These are phyloP conservation scores for Hanseniaspora mollemarum DNA, from an alignment of 805 yeast species.

Conservation along the genomic window DNA sequence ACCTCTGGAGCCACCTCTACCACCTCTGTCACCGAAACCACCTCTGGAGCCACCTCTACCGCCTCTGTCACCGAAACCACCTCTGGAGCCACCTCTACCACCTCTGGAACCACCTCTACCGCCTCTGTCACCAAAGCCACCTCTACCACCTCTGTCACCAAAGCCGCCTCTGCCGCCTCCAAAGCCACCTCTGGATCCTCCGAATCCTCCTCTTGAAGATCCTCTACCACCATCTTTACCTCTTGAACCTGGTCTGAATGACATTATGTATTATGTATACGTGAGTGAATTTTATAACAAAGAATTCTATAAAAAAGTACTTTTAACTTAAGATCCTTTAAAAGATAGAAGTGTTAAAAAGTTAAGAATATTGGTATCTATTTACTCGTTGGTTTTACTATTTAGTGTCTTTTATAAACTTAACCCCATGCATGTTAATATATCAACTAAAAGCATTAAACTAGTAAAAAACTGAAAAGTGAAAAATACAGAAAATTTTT, in stretches of 20 bases:
- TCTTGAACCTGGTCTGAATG: slow-evolving; percentile 61
- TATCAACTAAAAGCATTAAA: not conserved
- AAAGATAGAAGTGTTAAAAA: not conserved
- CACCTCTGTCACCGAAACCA: slow-evolving; percentile 48
- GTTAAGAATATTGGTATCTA: not conserved
- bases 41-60: slow-evolving; percentile 38
- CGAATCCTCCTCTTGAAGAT: slow-evolving; percentile 42
- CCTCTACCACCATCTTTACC: slow-evolving; percentile 37
- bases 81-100: slow-evolving; percentile 35
- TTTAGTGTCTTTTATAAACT: not conserved
- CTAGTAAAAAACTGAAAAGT: not conserved
- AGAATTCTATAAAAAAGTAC: not conserved
- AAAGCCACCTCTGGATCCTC: slow-evolving; percentile 40
- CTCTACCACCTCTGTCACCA: slow-evolving; percentile 38
- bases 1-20: slow-evolving; percentile 42
- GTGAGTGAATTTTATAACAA: not conserved
- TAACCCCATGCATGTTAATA: no score
- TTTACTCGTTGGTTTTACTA: not conserved
- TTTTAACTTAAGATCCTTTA: not conserved
- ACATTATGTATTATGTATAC: slow-evolving; percentile 39
- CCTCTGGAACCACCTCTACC: slow-evolving; percentile 37
- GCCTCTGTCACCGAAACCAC: slow-evolving; percentile 35
- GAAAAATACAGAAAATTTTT: not conserved
- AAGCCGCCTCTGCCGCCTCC: slow-evolving; percentile 45
- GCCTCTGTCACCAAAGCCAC: slow-evolving; percentile 39